Evolutionary conservation across 208 protist species (phyloP).

Genomic region (Acanthamoeba healyi): DNA sequence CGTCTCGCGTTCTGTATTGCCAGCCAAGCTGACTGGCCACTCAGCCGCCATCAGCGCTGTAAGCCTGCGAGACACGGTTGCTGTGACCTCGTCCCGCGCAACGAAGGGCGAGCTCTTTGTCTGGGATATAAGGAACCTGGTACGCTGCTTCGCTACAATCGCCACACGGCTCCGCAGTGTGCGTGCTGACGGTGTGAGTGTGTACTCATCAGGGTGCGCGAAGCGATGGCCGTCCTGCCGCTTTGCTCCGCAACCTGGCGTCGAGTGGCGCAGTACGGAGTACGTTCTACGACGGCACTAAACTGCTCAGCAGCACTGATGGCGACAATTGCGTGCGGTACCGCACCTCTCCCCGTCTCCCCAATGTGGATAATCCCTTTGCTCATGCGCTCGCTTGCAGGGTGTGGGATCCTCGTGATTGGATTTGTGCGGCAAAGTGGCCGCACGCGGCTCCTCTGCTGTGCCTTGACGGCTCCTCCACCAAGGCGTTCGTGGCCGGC

Average conservation of each 20-base stretch:
- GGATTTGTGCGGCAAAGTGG: constrained; percentile 6
- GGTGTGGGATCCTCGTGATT: constrained; percentile 23
- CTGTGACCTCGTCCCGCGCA: background rate
- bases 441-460: background rate
- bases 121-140: background rate
- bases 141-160: background rate
- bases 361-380: background rate
- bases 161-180: background rate
- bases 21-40: background rate
- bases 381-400: background rate
- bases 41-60: background rate
- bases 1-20: background rate
- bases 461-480: background rate
- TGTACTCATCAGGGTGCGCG: background rate
- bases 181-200: background rate
- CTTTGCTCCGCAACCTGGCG: background rate
- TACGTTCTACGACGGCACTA: constrained; percentile 12
- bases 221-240: background rate
- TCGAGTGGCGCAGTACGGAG: background rate
- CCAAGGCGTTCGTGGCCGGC: background rate
- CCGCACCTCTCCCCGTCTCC: background rate
- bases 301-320: background rate
- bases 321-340: constrained; percentile 26
- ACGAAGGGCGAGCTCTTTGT: background rate
- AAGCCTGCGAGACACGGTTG: background rate